A percentile compares a stretch with the other conserved stretches of the same genome.
Evolutionary conservation across 768 basidiomycete genomes (phyloP).

Genomic region (Coprinellus micaceus): DNA sequence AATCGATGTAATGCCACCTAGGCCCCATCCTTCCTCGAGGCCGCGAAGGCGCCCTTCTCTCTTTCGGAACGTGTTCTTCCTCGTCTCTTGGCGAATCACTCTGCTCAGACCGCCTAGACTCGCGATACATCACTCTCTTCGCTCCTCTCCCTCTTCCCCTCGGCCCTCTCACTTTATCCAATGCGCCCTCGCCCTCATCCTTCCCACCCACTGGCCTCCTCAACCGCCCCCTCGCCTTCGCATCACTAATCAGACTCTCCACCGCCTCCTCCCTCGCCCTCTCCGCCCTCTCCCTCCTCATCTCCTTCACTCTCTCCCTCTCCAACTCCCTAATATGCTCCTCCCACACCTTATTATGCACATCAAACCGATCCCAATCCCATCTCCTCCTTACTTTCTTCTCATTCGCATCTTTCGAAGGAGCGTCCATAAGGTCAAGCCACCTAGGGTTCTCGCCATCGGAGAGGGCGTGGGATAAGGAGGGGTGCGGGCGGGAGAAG

Average conservation of each 20-base stretch:
- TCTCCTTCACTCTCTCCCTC: background rate
- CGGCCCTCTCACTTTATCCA: too few relatives aligned
- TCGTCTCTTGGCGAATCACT: too few relatives aligned
- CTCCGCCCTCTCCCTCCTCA: background rate
- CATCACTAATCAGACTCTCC: too few relatives aligned
- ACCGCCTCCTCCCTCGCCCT: background rate
- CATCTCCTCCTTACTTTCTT: conserved; percentile 11
- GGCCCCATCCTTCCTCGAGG: background rate
- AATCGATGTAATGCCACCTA: conserved; percentile 16
- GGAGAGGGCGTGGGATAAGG: background rate
- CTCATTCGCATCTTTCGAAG: conserved; percentile 3
- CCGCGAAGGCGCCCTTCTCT: background rate
- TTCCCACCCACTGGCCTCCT: too few relatives aligned
- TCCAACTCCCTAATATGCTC: background rate
- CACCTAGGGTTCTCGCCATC: background rate
- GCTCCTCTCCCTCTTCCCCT: too few relatives aligned
- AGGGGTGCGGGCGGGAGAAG: conserved; percentile 9
- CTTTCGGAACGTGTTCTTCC: too few relatives aligned
- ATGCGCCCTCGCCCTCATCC: too few relatives aligned
- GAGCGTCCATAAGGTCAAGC: background rate
- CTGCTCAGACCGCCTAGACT: too few relatives aligned
- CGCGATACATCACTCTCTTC: too few relatives aligned
- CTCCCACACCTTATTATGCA: conserved; percentile 15
- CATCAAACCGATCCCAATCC: conserved; percentile 18
- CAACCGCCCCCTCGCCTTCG: too few relatives aligned